phyloP scores from a whole-genome alignment of 2,329 filamentous ascomycete genomes.

The Fusarium nisikadoi region DNA sequence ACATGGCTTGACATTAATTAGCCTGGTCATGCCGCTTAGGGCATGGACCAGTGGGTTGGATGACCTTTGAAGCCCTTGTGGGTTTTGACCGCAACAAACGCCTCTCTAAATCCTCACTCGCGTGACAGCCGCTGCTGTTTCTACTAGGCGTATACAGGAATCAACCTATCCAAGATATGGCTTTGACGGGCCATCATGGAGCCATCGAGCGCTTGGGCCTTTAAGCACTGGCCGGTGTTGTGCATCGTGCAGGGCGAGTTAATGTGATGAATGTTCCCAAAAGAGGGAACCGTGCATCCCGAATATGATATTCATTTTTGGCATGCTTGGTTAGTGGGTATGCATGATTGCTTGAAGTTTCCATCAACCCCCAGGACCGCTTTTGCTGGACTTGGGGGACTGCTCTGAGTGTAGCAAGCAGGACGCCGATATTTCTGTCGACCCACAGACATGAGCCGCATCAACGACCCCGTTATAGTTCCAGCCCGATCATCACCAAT shows the following conservation, averaged over 20 bases:
- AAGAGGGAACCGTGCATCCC: background rate
- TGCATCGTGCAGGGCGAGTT: conserved; percentile 25
- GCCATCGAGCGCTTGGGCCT: conserved; percentile 18
- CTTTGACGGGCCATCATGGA: conserved; percentile 14
- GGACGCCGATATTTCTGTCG: conserved; percentile 15
- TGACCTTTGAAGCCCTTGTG: conserved; percentile 12
- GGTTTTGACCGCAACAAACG: conserved; percentile 34
- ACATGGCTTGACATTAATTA: background rate
- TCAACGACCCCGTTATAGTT: conserved; percentile 14
- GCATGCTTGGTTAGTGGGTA: background rate
- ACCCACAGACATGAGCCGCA: conserved; percentile 7
- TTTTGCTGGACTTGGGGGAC: background rate
- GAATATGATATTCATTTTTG: background rate
- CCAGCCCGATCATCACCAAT: background rate
- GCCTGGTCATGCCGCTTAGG: conserved; percentile 11
- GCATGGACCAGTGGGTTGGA: conserved; percentile 16
- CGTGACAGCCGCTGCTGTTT: conserved; percentile 16
- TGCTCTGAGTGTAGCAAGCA: conserved; percentile 5
- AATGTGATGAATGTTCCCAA: background rate
- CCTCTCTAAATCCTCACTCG: conserved; percentile 16
- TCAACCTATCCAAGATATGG: conserved; percentile 5
- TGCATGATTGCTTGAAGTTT: background rate
- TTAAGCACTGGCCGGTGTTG: conserved; percentile 21
- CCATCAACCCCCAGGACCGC: background rate
- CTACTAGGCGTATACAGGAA: conserved; percentile 1